Percentiles rank a stretch among this genome's conserved stretches.
These are phyloP conservation scores for Myotisia sp. DNA, from an alignment of 2,329 filamentous ascomycete genomes.

Conservation along the genomic window DNA sequence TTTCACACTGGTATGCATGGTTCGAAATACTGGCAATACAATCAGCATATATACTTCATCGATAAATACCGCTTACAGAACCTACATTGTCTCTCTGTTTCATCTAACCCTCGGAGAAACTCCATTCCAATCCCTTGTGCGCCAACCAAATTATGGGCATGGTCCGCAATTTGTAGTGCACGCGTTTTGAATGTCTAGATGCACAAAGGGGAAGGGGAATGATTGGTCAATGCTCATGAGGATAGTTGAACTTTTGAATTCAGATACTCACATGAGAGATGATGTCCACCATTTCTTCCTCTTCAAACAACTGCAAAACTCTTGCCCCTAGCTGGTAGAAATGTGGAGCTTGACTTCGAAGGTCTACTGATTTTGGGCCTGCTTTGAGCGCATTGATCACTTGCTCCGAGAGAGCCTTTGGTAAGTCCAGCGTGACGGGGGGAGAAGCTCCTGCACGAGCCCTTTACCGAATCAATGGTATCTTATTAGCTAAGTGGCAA, in stretches of 20 bases:
- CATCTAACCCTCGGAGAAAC: conserved; percentile 76
- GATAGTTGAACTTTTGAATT: no score
- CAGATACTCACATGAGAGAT: conserved; percentile 38
- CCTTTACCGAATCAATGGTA: no score
- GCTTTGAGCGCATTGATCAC: conserved; percentile 85
- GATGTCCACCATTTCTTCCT: conserved; percentile 64
- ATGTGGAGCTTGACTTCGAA: conserved; percentile 69
- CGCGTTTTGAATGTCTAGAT: conserved; percentile 61
- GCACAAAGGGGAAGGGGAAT: no score
- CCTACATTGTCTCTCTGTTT: conserved; percentile 62
- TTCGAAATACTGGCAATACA: conserved; percentile 45
- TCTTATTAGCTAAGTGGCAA: no score
- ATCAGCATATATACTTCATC: neutral
- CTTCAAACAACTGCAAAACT: conserved; percentile 82
- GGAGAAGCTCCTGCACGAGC: conserved; percentile 36
- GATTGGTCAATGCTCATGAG: conserved; percentile 3
- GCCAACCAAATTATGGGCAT: conserved; percentile 71
- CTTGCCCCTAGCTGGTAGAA: conserved; percentile 77
- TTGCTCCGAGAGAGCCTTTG: conserved; percentile 57
- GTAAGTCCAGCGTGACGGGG: conserved; percentile 68
- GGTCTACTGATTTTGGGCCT: conserved; percentile 69
- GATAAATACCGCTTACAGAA: conserved; percentile 9
- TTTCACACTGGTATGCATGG: conserved; percentile 60
- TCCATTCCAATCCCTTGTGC: conserved; percentile 55
- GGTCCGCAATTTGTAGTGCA: conserved; percentile 69